Evolutionary conservation across 2,329 filamentous ascomycete genomes (phyloP), one percentile per base, ranked within the genome.

Genomic region (Cucurbitaria berberidis): DNA sequence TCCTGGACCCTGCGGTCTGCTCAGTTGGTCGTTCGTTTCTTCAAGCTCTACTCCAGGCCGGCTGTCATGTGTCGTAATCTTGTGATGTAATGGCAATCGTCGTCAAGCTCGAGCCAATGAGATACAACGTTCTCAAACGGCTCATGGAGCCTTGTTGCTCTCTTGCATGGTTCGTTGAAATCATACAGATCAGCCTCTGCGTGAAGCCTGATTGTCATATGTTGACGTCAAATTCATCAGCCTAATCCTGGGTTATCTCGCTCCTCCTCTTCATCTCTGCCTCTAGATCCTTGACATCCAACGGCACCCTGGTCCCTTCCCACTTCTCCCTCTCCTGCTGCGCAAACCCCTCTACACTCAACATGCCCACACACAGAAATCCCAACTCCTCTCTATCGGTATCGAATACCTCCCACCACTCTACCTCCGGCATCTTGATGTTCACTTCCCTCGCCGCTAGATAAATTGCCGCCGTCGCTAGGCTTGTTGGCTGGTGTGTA

Each of bases 351-450:
- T 89, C 87, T 48, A 96, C 78, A 66, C 93, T 97, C 57, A 86
- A 81, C 83, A 97, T 85, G 0, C 84, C 92, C 10, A 97, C 90
- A 3, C 96, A 92, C 52, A 98, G 76, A 64, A 98, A 98, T 0
- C 95, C 95, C 30, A 99, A 81, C 72, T 96, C 92, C 78, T 99
- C 95, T 45, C 95, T 83, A 67, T 97, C 93, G 7, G 95, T 90
- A 74, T 99, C 95, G 73, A 98, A 98, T 0, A 98, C 91, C 75
- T 97, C 93, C 95, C 95, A 99, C 95, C 95, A 99, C 59, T 91
- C 88, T 42, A 84, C 85, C 59, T 89, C 89, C 0, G 93, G 91
- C 76, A 97, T 82, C 73, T 90, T 92, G 11, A 89, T 85, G 0
- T 84, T 87, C 1, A 85, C 74, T 62, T 98, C 92, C 39, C 88